phyloP scores from a whole-genome alignment of 345 rosid species.

The Citrus mangshanensis region DNA sequence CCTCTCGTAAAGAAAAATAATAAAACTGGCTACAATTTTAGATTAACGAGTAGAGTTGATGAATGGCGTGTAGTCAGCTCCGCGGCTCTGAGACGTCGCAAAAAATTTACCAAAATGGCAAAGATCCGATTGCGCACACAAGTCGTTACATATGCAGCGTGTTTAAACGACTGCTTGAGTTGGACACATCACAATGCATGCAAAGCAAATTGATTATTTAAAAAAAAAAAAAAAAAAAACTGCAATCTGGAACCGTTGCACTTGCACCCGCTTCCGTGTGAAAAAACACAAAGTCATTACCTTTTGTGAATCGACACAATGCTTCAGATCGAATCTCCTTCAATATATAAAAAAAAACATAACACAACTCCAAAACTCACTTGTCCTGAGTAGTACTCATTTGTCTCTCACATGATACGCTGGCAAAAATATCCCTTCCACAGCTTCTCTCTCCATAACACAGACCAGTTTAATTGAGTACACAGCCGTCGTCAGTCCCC shows the following conservation, averaged over 20 bases:
- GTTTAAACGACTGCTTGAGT: too few species aligned
- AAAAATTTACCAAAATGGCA: not conserved
- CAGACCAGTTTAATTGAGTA: not conserved
- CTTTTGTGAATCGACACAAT: not conserved
- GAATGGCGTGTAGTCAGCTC: too few species aligned
- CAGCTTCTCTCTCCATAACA: not conserved
- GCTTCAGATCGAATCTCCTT: not conserved
- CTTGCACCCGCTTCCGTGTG: constrained; percentile 6
- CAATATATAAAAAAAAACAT: not conserved
- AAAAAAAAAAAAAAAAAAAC: not conserved
- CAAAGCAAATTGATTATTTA: not conserved
- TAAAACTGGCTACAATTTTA: not conserved
- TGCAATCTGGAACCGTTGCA: not conserved
- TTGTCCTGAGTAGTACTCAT: too few species aligned
- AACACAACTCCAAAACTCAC: not conserved
- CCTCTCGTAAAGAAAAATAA: too few species aligned
- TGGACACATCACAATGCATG: not conserved
- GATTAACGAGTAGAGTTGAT: too few species aligned
- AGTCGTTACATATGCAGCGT: not conserved
- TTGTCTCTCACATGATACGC: too few species aligned
- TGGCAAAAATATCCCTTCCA: too few species aligned
- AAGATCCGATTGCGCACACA: not conserved
- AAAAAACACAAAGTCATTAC: not conserved
- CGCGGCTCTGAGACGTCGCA: too few species aligned
- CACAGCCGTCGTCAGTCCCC: not conserved